These are phyloP conservation scores for Kregervanrija fluxuum DNA, from an alignment of 805 yeast species.

Conservation along the genomic window DNA sequence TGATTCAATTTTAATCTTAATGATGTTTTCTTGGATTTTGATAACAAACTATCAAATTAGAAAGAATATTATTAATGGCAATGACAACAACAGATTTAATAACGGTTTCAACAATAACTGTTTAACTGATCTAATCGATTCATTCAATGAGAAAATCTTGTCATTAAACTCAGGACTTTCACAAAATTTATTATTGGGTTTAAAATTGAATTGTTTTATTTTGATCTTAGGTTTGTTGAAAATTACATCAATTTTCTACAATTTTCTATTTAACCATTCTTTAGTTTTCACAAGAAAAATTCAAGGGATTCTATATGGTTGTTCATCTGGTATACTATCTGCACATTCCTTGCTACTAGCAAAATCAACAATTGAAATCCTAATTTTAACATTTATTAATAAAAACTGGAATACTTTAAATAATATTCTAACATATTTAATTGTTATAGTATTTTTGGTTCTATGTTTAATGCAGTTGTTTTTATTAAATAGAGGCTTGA, in stretches of 20 bases:
- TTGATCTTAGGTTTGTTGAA: neutral
- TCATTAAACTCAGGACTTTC: too few species aligned
- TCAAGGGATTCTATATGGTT: slow-evolving; percentile 60
- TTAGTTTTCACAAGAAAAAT: slow-evolving; percentile 16
- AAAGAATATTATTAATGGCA: neutral
- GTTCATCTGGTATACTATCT: slow-evolving; percentile 67
- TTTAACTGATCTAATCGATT: too few species aligned
- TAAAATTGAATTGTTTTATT: neutral
- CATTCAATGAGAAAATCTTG: too few species aligned
- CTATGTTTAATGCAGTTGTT: slow-evolving; percentile 68
- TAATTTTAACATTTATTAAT: slow-evolving; percentile 37
- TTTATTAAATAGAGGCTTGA: slow-evolving; percentile 67
- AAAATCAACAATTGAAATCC: slow-evolving; percentile 71
- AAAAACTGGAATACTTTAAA: slow-evolving; percentile 26
- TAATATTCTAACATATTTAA: slow-evolving; percentile 37
- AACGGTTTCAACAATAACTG: too few species aligned
- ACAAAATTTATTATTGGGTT: too few species aligned
- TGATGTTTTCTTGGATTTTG: slow-evolving; percentile 25
- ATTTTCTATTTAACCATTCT: too few species aligned
- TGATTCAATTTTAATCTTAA: slow-evolving; percentile 26
- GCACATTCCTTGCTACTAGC: slow-evolving; percentile 84
- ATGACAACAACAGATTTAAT: too few species aligned
- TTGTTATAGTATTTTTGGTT: slow-evolving; percentile 46
- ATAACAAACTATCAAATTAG: slow-evolving; percentile 11
- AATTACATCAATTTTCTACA: neutral